Evolutionary conservation across 768 basidiomycete species (phyloP).

Genomic region (Boletus huronensis): DNA sequence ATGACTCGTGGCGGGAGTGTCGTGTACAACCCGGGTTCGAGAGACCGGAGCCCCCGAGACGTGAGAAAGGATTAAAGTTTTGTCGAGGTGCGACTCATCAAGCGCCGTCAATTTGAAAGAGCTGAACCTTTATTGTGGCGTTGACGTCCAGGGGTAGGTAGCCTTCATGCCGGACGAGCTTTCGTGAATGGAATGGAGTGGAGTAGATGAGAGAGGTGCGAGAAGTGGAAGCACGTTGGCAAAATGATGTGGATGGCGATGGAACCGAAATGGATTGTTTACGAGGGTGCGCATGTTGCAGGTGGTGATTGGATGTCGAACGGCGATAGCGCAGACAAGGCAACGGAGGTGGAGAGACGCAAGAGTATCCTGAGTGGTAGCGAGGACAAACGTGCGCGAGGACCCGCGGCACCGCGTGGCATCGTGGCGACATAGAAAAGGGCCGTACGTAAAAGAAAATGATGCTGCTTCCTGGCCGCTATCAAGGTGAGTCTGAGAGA

Average conservation of each 20-base stretch:
- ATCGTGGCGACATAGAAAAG: conserved; percentile 26
- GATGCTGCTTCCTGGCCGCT: conserved; percentile 13
- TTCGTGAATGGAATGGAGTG: neutral
- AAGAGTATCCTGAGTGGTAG: conserved; percentile 22
- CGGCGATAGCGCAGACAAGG: conserved; percentile 7
- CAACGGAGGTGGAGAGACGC: too few relatives aligned
- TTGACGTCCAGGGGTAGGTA: neutral
- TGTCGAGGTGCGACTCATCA: neutral
- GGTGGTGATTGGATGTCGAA: conserved; percentile 21
- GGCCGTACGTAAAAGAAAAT: conserved; percentile 9
- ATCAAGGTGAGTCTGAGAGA: conserved; percentile 16
- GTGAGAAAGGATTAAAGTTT: conserved; percentile 20
- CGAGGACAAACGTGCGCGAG: conserved; percentile 34
- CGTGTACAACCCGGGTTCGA: neutral
- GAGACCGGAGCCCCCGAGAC: neutral
- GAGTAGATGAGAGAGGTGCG: neutral
- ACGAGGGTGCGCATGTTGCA: conserved; percentile 23
- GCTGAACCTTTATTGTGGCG: conserved; percentile 8
- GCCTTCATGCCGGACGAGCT: neutral
- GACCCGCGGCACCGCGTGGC: conserved; percentile 34
- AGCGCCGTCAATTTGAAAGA: conserved; percentile 24
- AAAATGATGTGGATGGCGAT: neutral
- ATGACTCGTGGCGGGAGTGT: neutral
- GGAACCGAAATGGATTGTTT: conserved; percentile 13
- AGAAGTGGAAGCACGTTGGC: conserved; percentile 17